phyloP scores from a whole-genome alignment of 371 early-diverging fungal genomes.

The Capillidium heterosporum region DNA sequence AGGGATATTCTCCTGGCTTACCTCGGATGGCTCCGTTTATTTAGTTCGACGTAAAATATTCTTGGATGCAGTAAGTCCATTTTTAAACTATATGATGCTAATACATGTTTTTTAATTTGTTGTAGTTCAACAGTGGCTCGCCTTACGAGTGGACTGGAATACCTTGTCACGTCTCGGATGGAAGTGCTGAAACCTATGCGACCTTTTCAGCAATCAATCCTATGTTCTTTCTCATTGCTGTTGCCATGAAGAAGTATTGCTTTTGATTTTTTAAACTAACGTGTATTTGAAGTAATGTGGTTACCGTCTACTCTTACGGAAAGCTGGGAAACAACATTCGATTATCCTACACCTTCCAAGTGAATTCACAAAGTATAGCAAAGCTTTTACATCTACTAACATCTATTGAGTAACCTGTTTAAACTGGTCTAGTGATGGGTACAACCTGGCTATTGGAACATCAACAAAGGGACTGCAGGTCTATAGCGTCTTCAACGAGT shows the following conservation, averaged over 20 bases:
- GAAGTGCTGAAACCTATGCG: neutral
- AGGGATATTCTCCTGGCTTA: neutral
- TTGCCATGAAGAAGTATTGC: neutral
- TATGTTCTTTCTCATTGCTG: neutral
- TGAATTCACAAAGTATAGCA: neutral
- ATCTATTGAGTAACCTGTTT: neutral
- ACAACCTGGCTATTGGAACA: neutral
- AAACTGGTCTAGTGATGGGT: neutral
- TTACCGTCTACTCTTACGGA: neutral
- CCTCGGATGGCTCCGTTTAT: slow-evolving; percentile 4
- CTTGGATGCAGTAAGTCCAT: neutral
- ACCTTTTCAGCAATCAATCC: neutral
- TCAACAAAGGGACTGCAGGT: neutral
- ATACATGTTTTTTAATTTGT: neutral
- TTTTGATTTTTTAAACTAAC: neutral
- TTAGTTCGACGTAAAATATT: neutral
- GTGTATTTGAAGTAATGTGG: neutral
- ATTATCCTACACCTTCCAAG: neutral
- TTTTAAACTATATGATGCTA: neutral
- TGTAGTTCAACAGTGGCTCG: neutral
- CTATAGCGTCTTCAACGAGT: neutral
- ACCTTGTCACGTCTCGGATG: neutral
- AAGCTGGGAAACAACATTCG: neutral
- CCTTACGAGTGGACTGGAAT: slow-evolving; percentile 3
- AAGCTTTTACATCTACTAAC: neutral